phyloP scores from a whole-genome alignment of 345 rosid genomes.

The Theobroma cacao region DNA sequence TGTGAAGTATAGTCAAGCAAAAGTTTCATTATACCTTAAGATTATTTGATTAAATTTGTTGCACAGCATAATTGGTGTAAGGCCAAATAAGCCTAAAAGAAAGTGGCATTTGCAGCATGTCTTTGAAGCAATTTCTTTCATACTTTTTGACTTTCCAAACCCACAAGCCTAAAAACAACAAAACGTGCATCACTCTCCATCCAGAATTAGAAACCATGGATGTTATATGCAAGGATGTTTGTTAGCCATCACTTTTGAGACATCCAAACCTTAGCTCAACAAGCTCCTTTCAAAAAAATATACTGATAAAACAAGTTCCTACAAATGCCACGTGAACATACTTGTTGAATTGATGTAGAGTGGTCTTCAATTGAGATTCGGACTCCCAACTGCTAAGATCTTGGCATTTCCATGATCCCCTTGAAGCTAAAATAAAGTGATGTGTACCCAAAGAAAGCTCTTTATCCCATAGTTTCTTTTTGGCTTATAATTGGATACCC shows the following conservation, averaged over 20 bases:
- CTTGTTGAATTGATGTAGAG: not conserved
- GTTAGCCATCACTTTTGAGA: conserved; percentile 13
- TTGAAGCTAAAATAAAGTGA: conserved; percentile 5
- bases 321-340: conserved; percentile 14
- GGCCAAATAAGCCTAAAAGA: too few relatives aligned
- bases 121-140: too few relatives aligned
- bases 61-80: too few relatives aligned
- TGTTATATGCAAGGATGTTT: conserved; percentile 3
- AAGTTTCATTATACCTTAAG: too few relatives aligned
- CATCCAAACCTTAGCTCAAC: not conserved
- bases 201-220: not conserved
- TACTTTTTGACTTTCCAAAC: too few relatives aligned
- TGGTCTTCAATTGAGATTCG: not conserved
- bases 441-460: not conserved
- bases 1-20: too few relatives aligned
- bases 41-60: too few relatives aligned
- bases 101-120: too few relatives aligned
- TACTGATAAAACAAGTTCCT: conserved; percentile 1
- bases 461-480: conserved; percentile 3
- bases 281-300: not conserved
- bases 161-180: too few relatives aligned
- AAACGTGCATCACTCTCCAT: conserved; percentile 1
- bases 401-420: conserved; percentile 10
- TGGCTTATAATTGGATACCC: not conserved
- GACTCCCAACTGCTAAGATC: conserved; percentile 7